phyloP scores from a whole-genome alignment of 2,329 filamentous ascomycete genomes.

The Pseudocercospora musae region DNA sequence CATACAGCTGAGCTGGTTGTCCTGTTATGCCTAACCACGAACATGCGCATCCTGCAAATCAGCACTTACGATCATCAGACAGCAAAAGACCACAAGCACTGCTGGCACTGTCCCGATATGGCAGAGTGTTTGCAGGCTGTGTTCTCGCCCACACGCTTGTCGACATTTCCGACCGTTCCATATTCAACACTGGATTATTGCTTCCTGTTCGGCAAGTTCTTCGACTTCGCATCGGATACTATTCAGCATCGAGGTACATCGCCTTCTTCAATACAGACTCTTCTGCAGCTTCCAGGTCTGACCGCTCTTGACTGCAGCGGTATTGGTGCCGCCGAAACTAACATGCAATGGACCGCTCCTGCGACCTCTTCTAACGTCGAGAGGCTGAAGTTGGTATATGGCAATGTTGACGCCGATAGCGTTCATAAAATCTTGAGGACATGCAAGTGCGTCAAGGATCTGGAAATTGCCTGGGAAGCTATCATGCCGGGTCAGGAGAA shows the following conservation, averaged over 20 bases:
- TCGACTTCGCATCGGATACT: not conserved
- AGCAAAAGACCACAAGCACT: not conserved
- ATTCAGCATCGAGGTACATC: not conserved
- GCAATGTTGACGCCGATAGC: not conserved
- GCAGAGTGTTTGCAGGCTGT: not conserved
- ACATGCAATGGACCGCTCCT: too few relatives aligned
- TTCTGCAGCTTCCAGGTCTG: too few relatives aligned
- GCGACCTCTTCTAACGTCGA: not conserved
- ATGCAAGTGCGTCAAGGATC: not conserved
- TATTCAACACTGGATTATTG: not conserved
- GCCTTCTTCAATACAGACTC: not conserved
- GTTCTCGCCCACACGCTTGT: not conserved
- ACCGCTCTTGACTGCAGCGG: too few relatives aligned
- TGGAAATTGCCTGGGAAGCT: constrained; percentile 2
- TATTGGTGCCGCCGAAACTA: too few relatives aligned
- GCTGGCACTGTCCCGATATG: not conserved
- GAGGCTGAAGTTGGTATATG: not conserved
- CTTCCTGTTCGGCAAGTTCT: not conserved
- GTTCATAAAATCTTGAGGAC: not conserved
- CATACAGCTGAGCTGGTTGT: constrained; percentile 1
- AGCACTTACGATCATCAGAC: constrained; percentile 5
- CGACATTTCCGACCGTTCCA: not conserved
- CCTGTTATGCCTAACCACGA: not conserved
- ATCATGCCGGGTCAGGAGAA: not conserved
- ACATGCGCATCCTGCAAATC: not conserved